Conservation (phyloP, 106 monocot species). For the Dendrobium catenatum region DNA sequence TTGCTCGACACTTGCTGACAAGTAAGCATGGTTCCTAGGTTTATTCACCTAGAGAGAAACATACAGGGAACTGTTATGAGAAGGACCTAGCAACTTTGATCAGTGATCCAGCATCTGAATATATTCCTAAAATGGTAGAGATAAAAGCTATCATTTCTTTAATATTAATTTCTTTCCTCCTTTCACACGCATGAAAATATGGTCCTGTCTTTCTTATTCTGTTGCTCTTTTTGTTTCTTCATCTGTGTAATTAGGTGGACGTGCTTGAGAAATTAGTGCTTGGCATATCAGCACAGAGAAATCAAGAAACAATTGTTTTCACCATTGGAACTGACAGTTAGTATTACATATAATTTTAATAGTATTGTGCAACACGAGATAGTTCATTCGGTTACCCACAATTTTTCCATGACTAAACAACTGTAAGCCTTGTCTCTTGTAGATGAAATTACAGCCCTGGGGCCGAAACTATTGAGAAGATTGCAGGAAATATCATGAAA, state of each 20-base stretch:
- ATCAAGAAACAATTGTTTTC: constrained; percentile 27
- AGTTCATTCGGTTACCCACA: not conserved
- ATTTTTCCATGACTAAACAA: not conserved
- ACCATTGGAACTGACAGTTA: constrained; percentile 24
- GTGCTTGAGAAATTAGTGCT: constrained; percentile 23
- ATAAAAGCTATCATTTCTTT: not conserved
- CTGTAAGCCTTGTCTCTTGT: not conserved
- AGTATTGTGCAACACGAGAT: not conserved
- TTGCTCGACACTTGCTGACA: not conserved
- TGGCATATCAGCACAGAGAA: constrained; percentile 4
- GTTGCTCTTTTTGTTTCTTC: constrained; percentile 12
- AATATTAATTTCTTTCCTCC: not conserved
- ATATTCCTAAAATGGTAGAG: constrained; percentile 32
- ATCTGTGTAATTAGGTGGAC: constrained; percentile 17
- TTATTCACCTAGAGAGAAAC: constrained; percentile 33
- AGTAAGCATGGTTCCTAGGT: constrained; percentile 14
- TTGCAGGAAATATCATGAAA: constrained; percentile 15
- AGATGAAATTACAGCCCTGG: constrained; percentile 30
- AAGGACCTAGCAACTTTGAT: constrained; percentile 22
- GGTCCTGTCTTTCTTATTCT: not conserved
- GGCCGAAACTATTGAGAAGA: constrained; percentile 18
- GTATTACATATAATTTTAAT: not conserved
- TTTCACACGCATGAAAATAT: not conserved
- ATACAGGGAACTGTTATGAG: constrained; percentile 13
- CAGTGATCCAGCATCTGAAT: constrained; percentile 28